phyloP scores from a whole-genome alignment of 106 monocot genomes.

The Platanthera zijinensis region DNA sequence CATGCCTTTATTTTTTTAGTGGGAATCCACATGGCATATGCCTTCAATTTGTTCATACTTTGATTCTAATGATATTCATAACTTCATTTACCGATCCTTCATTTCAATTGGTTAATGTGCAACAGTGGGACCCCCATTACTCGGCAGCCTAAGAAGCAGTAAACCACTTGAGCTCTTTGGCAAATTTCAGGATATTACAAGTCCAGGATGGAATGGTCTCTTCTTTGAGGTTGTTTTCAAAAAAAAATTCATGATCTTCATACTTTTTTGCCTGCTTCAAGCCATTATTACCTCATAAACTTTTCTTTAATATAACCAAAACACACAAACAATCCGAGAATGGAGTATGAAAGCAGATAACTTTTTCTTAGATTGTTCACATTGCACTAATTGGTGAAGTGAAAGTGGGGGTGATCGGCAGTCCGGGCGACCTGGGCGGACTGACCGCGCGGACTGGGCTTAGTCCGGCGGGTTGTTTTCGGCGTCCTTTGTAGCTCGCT shows the following conservation, averaged over 20 bases:
- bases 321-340: neutral
- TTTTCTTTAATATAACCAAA: neutral
- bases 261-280: neutral
- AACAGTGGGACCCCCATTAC: constrained; percentile 29
- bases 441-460: too few species aligned
- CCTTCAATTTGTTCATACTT: neutral
- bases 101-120: neutral
- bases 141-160: constrained; percentile 35
- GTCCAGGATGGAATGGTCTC: constrained; percentile 9
- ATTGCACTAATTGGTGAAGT: neutral
- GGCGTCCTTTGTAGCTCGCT: too few species aligned
- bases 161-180: constrained; percentile 12
- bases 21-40: neutral
- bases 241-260: neutral
- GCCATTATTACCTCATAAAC: neutral
- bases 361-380: neutral
- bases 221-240: constrained; percentile 35
- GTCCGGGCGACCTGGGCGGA: too few species aligned
- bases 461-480: too few species aligned
- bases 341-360: neutral
- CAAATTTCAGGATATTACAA: constrained; percentile 7
- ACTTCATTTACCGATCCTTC: neutral
- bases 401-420: too few species aligned
- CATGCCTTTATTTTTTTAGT: neutral
- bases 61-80: neutral